Evolutionary conservation across 2,329 filamentous ascomycete genomes (phyloP).

Genomic region (Diaporthe sp.): DNA sequence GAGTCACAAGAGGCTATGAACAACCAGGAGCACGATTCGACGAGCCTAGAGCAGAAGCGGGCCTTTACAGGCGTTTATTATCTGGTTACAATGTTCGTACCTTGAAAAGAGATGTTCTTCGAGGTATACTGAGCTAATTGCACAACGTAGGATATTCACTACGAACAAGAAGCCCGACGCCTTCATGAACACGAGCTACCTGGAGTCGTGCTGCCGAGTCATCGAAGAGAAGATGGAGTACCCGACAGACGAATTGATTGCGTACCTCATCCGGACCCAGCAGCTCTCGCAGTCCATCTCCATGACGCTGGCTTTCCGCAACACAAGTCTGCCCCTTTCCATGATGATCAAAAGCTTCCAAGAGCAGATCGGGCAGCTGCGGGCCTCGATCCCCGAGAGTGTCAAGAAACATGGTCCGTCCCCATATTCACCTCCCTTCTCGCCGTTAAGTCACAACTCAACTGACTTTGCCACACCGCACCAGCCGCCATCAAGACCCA

Average conservation of each 20-base stretch:
- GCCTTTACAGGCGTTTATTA: slow-evolving; percentile 66
- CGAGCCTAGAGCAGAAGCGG: slow-evolving; percentile 59
- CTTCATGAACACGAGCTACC: slow-evolving; percentile 60
- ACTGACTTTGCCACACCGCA: background rate
- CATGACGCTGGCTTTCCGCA: slow-evolving; percentile 53
- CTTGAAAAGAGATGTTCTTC: accelerated
- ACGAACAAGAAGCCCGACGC: slow-evolving; percentile 61
- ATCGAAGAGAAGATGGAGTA: slow-evolving; percentile 59
- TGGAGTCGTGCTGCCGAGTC: slow-evolving; percentile 59
- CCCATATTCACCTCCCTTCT: too few species aligned
- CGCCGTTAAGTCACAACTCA: too few species aligned
- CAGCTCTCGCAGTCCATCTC: slow-evolving; percentile 63
- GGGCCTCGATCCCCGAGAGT: slow-evolving; percentile 51
- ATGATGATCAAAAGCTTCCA: slow-evolving; percentile 60
- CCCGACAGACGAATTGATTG: slow-evolving; percentile 58
- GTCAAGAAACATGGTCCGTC: slow-evolving; percentile 53
- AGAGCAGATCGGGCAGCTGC: slow-evolving; percentile 58
- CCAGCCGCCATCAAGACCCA: slow-evolving; percentile 58
- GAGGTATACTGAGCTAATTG: background rate
- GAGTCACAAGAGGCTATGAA: slow-evolving; percentile 46
- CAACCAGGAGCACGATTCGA: slow-evolving; percentile 45
- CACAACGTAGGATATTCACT: slow-evolving; percentile 45
- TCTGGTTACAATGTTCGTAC: slow-evolving; percentile 60
- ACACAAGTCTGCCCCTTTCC: slow-evolving; percentile 52
- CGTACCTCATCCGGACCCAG: slow-evolving; percentile 62